These are phyloP conservation scores for Hygrophorus russula DNA, from an alignment of 768 basidiomycete species.

Conservation along the genomic window DNA sequence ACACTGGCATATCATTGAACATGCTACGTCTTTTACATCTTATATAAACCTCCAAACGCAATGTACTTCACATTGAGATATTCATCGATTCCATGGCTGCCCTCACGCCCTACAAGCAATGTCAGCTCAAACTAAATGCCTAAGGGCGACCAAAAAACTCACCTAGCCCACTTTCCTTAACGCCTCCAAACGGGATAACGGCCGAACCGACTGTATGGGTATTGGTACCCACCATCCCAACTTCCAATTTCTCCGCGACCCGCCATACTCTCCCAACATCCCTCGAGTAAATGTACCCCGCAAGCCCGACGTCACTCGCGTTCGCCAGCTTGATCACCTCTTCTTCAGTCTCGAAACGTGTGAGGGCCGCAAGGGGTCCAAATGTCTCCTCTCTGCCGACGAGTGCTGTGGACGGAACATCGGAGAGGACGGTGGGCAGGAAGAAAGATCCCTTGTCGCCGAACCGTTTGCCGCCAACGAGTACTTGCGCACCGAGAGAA, in stretches of 20 bases:
- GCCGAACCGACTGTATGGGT: slow-evolving; percentile 65
- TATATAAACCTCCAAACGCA: slow-evolving; percentile 57
- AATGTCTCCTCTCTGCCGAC: slow-evolving; percentile 87
- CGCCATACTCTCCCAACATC: slow-evolving; percentile 89
- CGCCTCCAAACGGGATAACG: slow-evolving; percentile 78
- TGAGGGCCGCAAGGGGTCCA: slow-evolving; percentile 81
- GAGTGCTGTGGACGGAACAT: slow-evolving; percentile 60
- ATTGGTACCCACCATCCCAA: slow-evolving; percentile 84
- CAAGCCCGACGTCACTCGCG: slow-evolving; percentile 70
- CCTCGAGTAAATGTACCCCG: slow-evolving; percentile 84
- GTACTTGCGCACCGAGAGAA: slow-evolving; percentile 71
- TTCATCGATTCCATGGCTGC: slow-evolving; percentile 83
- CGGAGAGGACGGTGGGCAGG: slow-evolving; percentile 78
- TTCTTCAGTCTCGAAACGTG: slow-evolving; percentile 88
- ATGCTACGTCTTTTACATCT: too few relatives aligned
- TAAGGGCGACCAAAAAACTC: not conserved
- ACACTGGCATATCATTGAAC: too few relatives aligned
- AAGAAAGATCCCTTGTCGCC: slow-evolving; percentile 54
- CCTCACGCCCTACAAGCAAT: slow-evolving; percentile 57
- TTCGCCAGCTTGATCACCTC: slow-evolving; percentile 86
- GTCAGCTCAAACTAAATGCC: not conserved
- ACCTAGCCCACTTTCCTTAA: slow-evolving; percentile 75
- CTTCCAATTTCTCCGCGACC: slow-evolving; percentile 89
- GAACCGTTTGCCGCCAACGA: slow-evolving; percentile 76
- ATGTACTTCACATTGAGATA: slow-evolving; percentile 79